Base-by-base conservation (phyloP, 768 basidiomycete species). In the Tulasnella sp. region DNA sequence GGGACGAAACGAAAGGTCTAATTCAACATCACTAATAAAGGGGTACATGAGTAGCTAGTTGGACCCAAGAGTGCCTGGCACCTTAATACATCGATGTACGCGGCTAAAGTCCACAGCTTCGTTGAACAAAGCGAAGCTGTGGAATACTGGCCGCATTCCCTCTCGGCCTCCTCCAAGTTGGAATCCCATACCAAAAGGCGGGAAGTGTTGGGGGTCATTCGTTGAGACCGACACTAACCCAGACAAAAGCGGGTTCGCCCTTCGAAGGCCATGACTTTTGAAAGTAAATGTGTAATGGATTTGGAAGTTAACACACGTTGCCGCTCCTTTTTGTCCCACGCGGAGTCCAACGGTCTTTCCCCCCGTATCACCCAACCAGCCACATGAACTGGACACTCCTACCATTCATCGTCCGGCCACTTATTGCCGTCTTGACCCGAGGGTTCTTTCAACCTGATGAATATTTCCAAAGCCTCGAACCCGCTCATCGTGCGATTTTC, bases 371-470 rank as follows among this genome's bases (percentile, higher is more conserved):
- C 45, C 45, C 17, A 5, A 11, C 12, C 12, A 42, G 17, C 12
- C 45, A 49, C 45, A 49, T 49, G 45, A 49, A 22, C 45, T 49
- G 45, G 45, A 15, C 22, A 22, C 4, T 22, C 45, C 45, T 77
- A 12, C 77, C 77, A 19, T 58, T 78, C 71, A 31, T 71, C 19
- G 37, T 78, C 11, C 22, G 77, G 29, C 64, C 67, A 9, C 9
- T 81, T 9, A 77, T 81, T 67, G 91, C 93, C 0, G 81, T 96
- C 39, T 83, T 84, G 52, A 96, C 94, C 0, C 86, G 87, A 74
- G 94, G 96, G 4, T 93, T 92, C 84, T 99, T 99, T 82, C 96
- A 98, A 82, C 96, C 97, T 11, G 97, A 99, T 83, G 97, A 99
- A 83, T 97, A 93, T 83, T 98, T 92, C 80, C 97, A 99, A 81